Conservation (phyloP, 2,329 filamentous ascomycete genomes). For the Arthrobotrys iridis region DNA sequence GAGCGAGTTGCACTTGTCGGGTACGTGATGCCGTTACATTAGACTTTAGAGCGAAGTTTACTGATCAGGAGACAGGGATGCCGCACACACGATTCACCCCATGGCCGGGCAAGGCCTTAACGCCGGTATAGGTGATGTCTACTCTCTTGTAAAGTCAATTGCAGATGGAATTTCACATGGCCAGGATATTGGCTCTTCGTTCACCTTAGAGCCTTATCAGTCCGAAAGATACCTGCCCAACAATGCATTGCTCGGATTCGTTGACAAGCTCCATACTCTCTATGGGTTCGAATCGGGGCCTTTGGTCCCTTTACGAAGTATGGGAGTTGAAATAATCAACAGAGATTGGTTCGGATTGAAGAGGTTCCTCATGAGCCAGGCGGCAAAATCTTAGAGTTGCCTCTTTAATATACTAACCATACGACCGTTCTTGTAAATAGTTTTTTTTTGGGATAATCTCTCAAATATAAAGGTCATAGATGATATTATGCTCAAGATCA, state of each 20-base stretch:
- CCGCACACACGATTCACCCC: constrained; percentile 93
- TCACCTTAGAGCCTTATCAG: constrained; percentile 83
- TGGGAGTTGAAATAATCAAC: constrained; percentile 51
- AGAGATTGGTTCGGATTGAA: constrained; percentile 74
- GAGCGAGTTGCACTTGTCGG: constrained; percentile 90
- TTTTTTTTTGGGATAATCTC: constrained; percentile 5
- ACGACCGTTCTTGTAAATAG: constrained; percentile 17
- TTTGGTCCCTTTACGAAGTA: constrained; percentile 75
- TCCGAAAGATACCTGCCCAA: constrained; percentile 84
- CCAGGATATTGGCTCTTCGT: constrained; percentile 77
- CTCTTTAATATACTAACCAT: background rate
- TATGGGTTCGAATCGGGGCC: constrained; percentile 84
- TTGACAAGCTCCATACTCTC: constrained; percentile 90
- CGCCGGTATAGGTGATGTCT: constrained; percentile 87
- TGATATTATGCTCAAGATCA: constrained; percentile 41
- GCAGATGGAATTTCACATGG: constrained; percentile 81
- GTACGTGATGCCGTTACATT: constrained; percentile 63
- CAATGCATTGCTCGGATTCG: constrained; percentile 78
- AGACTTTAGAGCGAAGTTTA: background rate
- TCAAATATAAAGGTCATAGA: constrained; percentile 15
- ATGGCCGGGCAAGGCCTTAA: constrained; percentile 95
- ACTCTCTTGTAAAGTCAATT: constrained; percentile 78
- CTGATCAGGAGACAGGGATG: constrained; percentile 69
- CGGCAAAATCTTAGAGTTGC: constrained; percentile 61
- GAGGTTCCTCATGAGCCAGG: constrained; percentile 81